Percentiles rank a stretch among this genome's conserved stretches.
phyloP scores from a whole-genome alignment of 345 rosid genomes.

The Camelina sativa region DNA sequence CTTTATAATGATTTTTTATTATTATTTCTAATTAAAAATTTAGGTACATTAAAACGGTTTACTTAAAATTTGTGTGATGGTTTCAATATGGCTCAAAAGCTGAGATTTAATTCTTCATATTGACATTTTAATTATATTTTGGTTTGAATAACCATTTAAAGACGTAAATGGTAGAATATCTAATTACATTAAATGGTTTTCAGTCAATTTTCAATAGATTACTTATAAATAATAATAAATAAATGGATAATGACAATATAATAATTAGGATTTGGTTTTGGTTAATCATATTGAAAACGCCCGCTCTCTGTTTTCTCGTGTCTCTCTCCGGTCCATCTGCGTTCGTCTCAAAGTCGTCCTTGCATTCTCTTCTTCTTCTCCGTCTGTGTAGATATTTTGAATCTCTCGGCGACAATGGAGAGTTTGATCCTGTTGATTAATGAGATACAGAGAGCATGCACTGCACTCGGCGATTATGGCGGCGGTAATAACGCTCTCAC shows the following conservation, averaged over 20 bases:
- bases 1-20: no score
- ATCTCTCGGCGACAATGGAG: conserved; percentile 64
- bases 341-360: background rate
- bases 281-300: conserved; percentile 39
- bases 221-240: no score
- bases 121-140: no score
- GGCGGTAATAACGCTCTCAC: conserved; percentile 60
- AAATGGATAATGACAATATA: background rate
- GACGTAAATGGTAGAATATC: background rate
- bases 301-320: conserved; percentile 28
- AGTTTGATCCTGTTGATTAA: conserved; percentile 85
- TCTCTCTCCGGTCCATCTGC: background rate
- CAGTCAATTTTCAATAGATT: background rate
- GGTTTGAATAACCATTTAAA: no score
- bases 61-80: no score
- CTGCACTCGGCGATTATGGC: conserved; percentile 84
- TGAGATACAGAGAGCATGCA: conserved; percentile 87
- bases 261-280: conserved; percentile 26
- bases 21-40: no score
- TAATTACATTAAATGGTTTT: background rate
- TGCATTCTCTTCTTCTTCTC: conserved; percentile 4
- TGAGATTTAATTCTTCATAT: no score
- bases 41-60: no score
- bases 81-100: no score
- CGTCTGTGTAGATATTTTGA: background rate